Percentiles rank a stretch among this genome's conserved stretches.
phyloP scores from a whole-genome alignment of 1,284 basidiomycete genomes.

The Ganoderma leucocontextum region DNA sequence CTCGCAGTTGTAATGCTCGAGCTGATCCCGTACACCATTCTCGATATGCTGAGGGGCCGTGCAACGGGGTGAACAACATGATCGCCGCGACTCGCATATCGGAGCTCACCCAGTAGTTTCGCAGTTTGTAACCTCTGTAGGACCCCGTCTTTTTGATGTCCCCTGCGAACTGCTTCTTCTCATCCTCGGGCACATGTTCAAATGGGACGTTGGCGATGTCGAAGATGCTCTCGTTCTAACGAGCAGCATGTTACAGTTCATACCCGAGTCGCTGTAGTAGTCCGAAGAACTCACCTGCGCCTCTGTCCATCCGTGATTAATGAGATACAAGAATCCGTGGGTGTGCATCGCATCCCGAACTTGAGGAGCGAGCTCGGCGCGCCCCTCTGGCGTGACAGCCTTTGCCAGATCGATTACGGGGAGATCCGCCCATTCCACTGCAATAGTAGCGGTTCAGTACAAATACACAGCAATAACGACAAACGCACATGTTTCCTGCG shows the following conservation, averaged over 20 bases:
- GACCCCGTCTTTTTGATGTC: conserved; percentile 54
- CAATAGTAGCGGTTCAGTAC: neutral
- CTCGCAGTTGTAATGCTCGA: conserved; percentile 67
- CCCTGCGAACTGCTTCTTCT: conserved; percentile 57
- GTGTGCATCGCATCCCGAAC: conserved; percentile 64
- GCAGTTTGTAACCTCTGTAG: conserved; percentile 60
- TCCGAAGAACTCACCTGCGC: conserved; percentile 46
- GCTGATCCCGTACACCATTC: conserved; percentile 52
- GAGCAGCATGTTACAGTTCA: conserved; percentile 5
- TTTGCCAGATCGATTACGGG: conserved; percentile 68
- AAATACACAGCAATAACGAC: neutral
- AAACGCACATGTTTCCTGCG: conserved; percentile 45
- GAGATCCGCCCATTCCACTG: conserved; percentile 74
- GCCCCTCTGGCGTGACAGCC: conserved; percentile 52
- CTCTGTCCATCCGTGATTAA: conserved; percentile 62
- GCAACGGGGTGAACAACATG: neutral
- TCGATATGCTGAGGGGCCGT: conserved; percentile 33
- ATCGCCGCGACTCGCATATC: no score
- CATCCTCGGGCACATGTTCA: conserved; percentile 53
- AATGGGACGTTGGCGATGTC: conserved; percentile 68
- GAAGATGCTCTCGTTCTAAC: conserved; percentile 54
- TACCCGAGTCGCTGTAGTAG: conserved; percentile 46
- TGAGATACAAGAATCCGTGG: conserved; percentile 68
- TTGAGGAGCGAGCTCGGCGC: conserved; percentile 53
- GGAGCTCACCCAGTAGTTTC: conserved; percentile 50